Percentiles rank a stretch among this genome's conserved stretches.
These are phyloP conservation scores for Verticillium isaacii DNA, from an alignment of 2,329 filamentous ascomycete species.

Conservation along the genomic window DNA sequence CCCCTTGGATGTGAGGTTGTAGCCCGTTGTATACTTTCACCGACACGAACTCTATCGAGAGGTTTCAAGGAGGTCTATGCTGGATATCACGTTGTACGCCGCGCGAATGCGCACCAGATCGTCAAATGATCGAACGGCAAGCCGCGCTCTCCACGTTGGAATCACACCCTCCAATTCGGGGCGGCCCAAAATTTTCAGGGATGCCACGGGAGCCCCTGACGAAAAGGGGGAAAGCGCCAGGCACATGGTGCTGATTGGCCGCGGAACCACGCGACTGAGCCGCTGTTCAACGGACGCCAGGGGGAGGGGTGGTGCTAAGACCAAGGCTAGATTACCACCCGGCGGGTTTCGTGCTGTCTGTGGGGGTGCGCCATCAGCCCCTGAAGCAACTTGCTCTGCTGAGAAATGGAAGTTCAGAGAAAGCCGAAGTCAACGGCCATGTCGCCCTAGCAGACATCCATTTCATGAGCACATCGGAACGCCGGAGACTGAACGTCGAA, in stretches of 20 bases:
- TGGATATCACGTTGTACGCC: neutral
- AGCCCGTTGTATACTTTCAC: too few relatives aligned
- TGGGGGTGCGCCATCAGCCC: slow-evolving; percentile 1
- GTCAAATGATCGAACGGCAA: neutral
- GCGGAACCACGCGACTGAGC: slow-evolving; percentile 25
- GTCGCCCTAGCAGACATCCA: neutral
- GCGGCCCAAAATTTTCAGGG: neutral
- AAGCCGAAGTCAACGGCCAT: neutral
- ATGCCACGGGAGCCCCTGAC: slow-evolving; percentile 6
- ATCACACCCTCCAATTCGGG: neutral
- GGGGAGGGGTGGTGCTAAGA: slow-evolving; percentile 10
- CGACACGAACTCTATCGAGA: too few relatives aligned
- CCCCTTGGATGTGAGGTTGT: too few relatives aligned
- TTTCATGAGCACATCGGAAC: too few relatives aligned
- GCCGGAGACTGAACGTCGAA: too few relatives aligned
- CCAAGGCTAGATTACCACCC: slow-evolving; percentile 7
- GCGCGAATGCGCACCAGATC: neutral
- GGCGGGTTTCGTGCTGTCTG: slow-evolving; percentile 6
- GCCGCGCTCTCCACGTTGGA: neutral
- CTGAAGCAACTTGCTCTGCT: neutral
- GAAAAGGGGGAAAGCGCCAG: slow-evolving; percentile 28
- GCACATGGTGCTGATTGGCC: slow-evolving; percentile 34
- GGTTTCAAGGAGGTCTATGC: too few relatives aligned
- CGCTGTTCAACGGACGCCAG: slow-evolving; percentile 16
- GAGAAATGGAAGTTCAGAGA: neutral